Conservation (phyloP, 2,329 filamentous ascomycete species). For the Alternaria burnsii region DNA sequence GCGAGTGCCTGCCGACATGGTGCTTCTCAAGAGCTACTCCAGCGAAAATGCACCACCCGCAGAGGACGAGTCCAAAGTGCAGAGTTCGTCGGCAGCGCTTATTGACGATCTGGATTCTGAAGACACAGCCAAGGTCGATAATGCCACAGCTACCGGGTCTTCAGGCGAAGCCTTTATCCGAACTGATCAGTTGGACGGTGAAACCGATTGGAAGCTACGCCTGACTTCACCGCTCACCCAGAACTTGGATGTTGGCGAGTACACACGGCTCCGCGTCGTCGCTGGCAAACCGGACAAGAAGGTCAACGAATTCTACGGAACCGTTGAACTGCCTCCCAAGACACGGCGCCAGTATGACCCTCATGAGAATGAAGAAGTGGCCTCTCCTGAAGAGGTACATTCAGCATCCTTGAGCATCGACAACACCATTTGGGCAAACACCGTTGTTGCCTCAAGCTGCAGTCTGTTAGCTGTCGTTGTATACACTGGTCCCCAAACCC, state of each 20-base stretch:
- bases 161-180: conserved; percentile 93
- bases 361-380: conserved; percentile 38
- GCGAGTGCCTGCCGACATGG: conserved; percentile 90
- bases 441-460: conserved; percentile 91
- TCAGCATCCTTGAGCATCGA: conserved; percentile 87
- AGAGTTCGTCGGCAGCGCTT: conserved; percentile 23
- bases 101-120: conserved; percentile 31
- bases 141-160: conserved; percentile 42
- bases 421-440: conserved; percentile 99
- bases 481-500: conserved; percentile 93
- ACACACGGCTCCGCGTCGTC: conserved; percentile 72
- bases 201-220: conserved; percentile 98
- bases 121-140: conserved; percentile 26
- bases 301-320: conserved; percentile 95
- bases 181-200: conserved; percentile 95
- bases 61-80: conserved; percentile 5
- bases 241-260: conserved; percentile 74
- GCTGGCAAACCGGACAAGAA: conserved; percentile 92
- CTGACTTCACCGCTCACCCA: conserved; percentile 88
- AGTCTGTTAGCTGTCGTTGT: conserved; percentile 88
- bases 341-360: conserved; percentile 59
- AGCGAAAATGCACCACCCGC: conserved; percentile 27
- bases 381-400: conserved; percentile 46
- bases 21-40: conserved; percentile 84
- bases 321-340: conserved; percentile 74